These are phyloP conservation scores for Pontederia crassipes DNA, from an alignment of 176 grass and related monocot genomes.

Conservation along the genomic window DNA sequence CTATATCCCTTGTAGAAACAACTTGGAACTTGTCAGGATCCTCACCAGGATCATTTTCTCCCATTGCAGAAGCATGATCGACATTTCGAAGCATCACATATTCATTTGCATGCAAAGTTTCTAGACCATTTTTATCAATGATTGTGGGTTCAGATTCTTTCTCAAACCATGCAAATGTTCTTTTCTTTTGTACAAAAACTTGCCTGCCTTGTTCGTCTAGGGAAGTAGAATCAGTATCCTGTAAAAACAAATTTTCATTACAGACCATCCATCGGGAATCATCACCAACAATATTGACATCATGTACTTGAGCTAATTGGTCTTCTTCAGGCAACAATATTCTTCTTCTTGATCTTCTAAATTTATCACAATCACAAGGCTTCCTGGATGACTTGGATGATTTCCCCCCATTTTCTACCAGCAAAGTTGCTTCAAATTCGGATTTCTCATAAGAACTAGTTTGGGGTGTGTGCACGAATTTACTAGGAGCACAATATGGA, in stretches of 20 bases:
- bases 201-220: background rate
- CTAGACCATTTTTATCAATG: background rate
- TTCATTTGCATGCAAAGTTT: background rate
- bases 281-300: background rate
- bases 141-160: no score
- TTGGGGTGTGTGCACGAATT: no score
- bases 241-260: no score
- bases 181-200: no score
- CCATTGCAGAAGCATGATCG: no score
- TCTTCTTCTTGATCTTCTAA: background rate
- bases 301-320: background rate
- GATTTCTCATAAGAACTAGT: background rate
- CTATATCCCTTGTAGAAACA: no score
- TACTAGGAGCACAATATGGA: no score
- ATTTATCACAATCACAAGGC: background rate
- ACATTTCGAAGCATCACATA: no score
- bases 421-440: background rate
- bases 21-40: no score
- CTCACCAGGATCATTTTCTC: no score
- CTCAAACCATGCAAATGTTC: no score
- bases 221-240: background rate
- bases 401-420: background rate
- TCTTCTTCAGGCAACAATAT: background rate
- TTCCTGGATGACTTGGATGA: background rate
- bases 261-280: background rate